Conservation (phyloP, 768 basidiomycete species). For the Rubroboletus satanas region DNA sequence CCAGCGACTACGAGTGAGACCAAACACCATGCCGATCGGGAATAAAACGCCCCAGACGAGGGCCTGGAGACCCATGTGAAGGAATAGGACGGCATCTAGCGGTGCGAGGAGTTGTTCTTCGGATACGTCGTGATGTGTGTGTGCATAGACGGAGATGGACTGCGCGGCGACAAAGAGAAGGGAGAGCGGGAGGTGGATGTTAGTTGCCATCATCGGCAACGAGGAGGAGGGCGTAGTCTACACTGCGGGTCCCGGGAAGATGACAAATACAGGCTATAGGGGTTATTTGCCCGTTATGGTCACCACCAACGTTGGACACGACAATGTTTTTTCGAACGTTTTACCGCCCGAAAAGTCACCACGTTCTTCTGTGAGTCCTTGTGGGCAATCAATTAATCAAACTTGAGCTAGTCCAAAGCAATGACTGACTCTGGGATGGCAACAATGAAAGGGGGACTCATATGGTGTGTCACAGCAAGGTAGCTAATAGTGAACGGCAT, state of each 20-base stretch:
- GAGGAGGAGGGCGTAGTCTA: background rate
- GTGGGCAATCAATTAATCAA: too few relatives aligned
- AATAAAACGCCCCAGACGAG: conserved; percentile 84
- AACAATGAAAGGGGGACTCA: too few relatives aligned
- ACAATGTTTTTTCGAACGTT: too few relatives aligned
- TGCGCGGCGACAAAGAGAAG: conserved; percentile 11
- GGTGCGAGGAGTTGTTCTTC: conserved; percentile 64
- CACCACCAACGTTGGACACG: too few relatives aligned
- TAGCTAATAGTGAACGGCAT: too few relatives aligned
- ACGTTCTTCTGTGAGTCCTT: too few relatives aligned
- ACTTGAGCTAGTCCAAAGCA: too few relatives aligned
- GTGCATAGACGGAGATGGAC: conserved; percentile 35
- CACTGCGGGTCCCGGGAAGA: background rate
- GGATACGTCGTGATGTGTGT: conserved; percentile 56
- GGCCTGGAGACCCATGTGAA: conserved; percentile 78
- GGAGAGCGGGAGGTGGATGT: background rate
- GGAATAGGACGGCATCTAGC: conserved; percentile 74
- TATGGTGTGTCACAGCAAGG: too few relatives aligned
- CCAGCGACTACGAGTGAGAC: conserved; percentile 76
- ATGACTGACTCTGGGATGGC: too few relatives aligned
- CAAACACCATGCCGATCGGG: conserved; percentile 78
- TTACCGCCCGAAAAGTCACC: too few relatives aligned
- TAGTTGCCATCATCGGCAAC: background rate
- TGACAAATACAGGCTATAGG: background rate
- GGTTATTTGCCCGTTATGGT: too few relatives aligned